A percentile compares a stretch with the other conserved stretches of the same genome.
Evolutionary conservation across 2,329 filamentous ascomycete species (phyloP).

Genomic region (Escovopsis sp.): DNA sequence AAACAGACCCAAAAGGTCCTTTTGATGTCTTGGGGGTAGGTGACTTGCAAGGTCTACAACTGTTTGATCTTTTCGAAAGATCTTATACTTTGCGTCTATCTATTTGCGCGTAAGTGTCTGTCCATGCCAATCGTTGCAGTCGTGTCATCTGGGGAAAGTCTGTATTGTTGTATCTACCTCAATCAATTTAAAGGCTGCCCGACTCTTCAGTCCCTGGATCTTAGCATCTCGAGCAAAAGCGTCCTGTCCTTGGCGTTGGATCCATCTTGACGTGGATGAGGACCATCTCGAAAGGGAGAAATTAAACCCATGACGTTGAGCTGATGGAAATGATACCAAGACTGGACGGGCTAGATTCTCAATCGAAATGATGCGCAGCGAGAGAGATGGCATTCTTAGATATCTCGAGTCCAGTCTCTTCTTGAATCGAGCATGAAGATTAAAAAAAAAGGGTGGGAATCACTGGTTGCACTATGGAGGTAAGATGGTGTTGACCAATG

Average conservation of each 20-base stretch:
- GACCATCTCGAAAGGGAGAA: not conserved
- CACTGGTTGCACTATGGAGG: too few species aligned
- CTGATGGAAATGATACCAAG: too few species aligned
- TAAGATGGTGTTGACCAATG: too few species aligned
- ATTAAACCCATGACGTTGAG: too few species aligned
- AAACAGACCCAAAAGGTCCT: not conserved
- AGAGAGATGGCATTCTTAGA: too few species aligned
- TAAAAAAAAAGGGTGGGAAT: too few species aligned
- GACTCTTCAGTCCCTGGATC: conserved; percentile 68
- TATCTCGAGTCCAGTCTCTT: too few species aligned
- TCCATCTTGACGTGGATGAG: conserved; percentile 66
- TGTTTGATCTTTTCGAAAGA: conserved; percentile 71
- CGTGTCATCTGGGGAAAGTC: not conserved
- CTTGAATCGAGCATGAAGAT: too few species aligned
- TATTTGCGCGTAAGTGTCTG: not conserved
- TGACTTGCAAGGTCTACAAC: conserved; percentile 69
- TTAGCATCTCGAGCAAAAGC: conserved; percentile 59
- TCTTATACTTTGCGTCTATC: conserved; percentile 60
- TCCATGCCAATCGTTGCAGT: too few species aligned
- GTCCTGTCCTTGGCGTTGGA: conserved; percentile 62
- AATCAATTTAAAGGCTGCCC: conserved; percentile 85
- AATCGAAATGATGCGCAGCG: too few species aligned
- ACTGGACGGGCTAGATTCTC: too few species aligned
- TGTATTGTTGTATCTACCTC: conserved; percentile 43
- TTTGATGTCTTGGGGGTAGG: too few species aligned